A percentile compares a stretch with the other conserved stretches of the same genome.
Conservation (phyloP, 2,329 filamentous ascomycete species). For the Pseudogymnoascus sp. region DNA sequence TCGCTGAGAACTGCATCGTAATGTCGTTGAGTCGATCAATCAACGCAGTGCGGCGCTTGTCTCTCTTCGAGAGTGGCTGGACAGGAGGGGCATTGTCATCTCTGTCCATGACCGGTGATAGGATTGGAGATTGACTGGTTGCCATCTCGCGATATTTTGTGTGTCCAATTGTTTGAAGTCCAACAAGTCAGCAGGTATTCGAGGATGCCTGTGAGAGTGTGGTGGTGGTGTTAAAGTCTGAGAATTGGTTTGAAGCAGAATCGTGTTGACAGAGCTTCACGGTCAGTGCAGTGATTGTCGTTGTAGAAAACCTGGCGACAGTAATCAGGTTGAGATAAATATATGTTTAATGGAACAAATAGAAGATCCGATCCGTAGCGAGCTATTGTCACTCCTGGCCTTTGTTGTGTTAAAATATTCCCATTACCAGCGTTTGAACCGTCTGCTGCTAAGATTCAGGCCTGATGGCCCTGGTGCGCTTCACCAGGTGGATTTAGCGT, state of each 20-base stretch:
- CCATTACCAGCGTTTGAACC: not conserved
- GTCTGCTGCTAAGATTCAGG: conserved; percentile 5
- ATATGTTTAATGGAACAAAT: not conserved
- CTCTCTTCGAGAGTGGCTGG: conserved; percentile 60
- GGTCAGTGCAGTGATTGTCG: not conserved
- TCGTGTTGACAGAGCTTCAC: conserved; percentile 7
- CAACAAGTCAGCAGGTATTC: not conserved
- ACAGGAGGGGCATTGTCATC: conserved; percentile 6
- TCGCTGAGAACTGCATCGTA: conserved; percentile 68
- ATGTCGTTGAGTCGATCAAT: conserved; percentile 71
- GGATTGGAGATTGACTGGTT: not conserved
- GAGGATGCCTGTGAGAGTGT: not conserved
- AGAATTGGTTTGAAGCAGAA: not conserved
- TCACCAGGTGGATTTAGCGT: not conserved
- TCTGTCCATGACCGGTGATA: conserved; percentile 3
- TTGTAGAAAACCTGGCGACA: not conserved
- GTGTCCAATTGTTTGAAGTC: not conserved
- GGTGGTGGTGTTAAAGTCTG: not conserved
- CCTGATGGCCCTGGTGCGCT: conserved; percentile 7
- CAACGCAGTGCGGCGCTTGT: conserved; percentile 79
- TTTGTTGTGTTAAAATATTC: not conserved
- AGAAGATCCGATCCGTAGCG: conserved; percentile 2
- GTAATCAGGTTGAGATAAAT: not conserved
- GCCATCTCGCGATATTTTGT: not conserved
- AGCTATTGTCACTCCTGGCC: conserved; percentile 1